Evolutionary conservation across 2,329 filamentous ascomycete genomes (phyloP).

Genomic region (Alternaria gaisen): DNA sequence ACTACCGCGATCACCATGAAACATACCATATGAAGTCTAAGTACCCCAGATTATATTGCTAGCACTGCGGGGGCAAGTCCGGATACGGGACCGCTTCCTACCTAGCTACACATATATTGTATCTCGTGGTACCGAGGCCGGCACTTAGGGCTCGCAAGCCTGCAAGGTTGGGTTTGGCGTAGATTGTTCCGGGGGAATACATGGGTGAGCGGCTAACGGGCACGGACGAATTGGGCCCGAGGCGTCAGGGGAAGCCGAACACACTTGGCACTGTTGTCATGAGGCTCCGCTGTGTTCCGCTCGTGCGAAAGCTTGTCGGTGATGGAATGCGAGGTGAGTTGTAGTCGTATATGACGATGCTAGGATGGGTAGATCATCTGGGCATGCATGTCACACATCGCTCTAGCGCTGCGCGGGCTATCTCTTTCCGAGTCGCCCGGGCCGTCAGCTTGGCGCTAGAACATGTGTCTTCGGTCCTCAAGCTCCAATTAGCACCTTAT

Average conservation of each 20-base stretch:
- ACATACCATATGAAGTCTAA: slow-evolving; percentile 8
- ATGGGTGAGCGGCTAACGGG: not conserved
- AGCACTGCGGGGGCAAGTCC: not conserved
- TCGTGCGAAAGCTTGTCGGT: not conserved
- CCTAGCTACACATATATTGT: not conserved
- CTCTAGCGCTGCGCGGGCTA: not conserved
- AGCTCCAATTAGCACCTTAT: not conserved
- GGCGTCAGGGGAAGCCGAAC: not conserved
- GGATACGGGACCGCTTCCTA: not conserved
- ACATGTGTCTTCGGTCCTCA: not conserved
- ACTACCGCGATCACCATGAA: slow-evolving; percentile 3
- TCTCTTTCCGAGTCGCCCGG: not conserved
- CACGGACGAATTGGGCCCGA: slow-evolving; percentile 1
- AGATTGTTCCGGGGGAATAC: slow-evolving; percentile 6
- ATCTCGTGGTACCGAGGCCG: slow-evolving; percentile 2
- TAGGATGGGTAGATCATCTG: not conserved
- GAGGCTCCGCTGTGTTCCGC: not conserved
- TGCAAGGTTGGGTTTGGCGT: not conserved
- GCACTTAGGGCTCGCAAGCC: not conserved
- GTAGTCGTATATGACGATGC: not conserved
- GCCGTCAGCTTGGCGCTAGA: not conserved
- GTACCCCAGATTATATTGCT: slow-evolving; percentile 5
- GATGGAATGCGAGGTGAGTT: not conserved
- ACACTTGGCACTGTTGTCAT: not conserved
- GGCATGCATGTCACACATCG: slow-evolving; percentile 2